These are phyloP conservation scores for Hygrocybe punicea DNA, from an alignment of 768 basidiomycete genomes.

Conservation along the genomic window DNA sequence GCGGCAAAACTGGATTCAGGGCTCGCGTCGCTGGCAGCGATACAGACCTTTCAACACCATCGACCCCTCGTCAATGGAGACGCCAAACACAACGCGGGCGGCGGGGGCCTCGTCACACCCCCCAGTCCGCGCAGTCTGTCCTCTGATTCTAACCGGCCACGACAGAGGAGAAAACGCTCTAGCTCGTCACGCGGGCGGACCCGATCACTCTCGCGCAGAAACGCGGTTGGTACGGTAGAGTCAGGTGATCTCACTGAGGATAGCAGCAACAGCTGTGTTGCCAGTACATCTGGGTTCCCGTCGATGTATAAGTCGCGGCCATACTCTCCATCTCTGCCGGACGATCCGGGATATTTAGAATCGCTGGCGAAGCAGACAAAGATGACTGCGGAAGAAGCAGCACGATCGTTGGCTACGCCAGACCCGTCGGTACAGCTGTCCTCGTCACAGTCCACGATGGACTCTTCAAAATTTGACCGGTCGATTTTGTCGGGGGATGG, in stretches of 20 bases:
- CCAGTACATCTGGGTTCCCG: background rate
- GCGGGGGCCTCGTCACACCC: slow-evolving; percentile 66
- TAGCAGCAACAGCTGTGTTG: background rate
- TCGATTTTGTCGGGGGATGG: slow-evolving; percentile 7
- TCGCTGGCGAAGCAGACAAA: background rate
- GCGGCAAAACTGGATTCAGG: slow-evolving; percentile 15
- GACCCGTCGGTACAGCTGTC: slow-evolving; percentile 19
- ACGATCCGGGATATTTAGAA: background rate
- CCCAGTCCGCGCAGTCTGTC: slow-evolving; percentile 72
- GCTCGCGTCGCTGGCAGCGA: slow-evolving; percentile 18
- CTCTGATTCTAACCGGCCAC: slow-evolving; percentile 49
- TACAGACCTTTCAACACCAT: slow-evolving; percentile 34
- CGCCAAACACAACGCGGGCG: slow-evolving; percentile 26
- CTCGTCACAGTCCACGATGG: background rate
- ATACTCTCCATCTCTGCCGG: background rate
- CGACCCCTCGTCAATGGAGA: slow-evolving; percentile 38
- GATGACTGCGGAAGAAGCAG: background rate
- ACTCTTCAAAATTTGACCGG: slow-evolving; percentile 2
- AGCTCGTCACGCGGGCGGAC: slow-evolving; percentile 13
- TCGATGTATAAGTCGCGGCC: background rate
- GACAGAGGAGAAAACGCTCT: slow-evolving; percentile 43
- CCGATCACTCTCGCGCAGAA: slow-evolving; percentile 20
- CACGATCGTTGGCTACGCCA: slow-evolving; percentile 23
- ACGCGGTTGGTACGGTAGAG: slow-evolving; percentile 7
- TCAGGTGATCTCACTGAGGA: slow-evolving; percentile 7